A percentile compares a stretch with the other conserved stretches of the same genome.
phyloP scores from a whole-genome alignment of 176 grass and related monocot genomes.

The Oryza meridionalis region DNA sequence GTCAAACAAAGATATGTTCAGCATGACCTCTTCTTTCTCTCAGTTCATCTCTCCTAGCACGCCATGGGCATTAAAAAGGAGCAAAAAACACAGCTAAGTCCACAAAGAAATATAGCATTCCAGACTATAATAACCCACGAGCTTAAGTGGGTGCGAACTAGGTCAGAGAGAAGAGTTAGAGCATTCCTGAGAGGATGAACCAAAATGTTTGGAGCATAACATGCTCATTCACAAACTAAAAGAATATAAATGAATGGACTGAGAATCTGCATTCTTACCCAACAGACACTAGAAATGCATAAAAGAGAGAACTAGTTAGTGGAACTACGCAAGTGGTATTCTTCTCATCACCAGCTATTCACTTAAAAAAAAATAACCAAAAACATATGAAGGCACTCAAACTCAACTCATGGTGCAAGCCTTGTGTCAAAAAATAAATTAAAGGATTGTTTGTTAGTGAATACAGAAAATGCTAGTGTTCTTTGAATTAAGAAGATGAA shows the following conservation, averaged over 20 bases:
- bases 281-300: background rate
- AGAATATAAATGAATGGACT: background rate
- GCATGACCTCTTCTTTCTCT: background rate
- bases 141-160: slow-evolving; percentile 13
- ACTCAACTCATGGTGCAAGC: background rate
- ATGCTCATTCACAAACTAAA: background rate
- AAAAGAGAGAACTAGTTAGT: background rate
- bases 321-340: background rate
- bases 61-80: background rate
- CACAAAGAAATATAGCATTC: background rate
- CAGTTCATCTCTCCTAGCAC: slow-evolving; percentile 5
- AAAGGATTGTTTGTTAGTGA: background rate
- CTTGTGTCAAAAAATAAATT: slow-evolving; percentile 3
- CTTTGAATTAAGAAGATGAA: background rate
- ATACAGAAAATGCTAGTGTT: background rate
- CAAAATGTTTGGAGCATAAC: background rate
- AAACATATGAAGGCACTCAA: slow-evolving; percentile 1
- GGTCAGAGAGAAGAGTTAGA: background rate
- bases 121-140: background rate
- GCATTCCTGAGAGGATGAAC: slow-evolving; percentile 3
- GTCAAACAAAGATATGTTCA: slow-evolving; percentile 10
- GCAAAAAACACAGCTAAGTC: background rate
- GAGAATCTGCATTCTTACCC: background rate
- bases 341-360: slow-evolving; percentile 6
- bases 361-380: slow-evolving; percentile 13